Evolutionary conservation across 1,139 yeast species (phyloP).

Genomic region (Protomyces gravidus): DNA sequence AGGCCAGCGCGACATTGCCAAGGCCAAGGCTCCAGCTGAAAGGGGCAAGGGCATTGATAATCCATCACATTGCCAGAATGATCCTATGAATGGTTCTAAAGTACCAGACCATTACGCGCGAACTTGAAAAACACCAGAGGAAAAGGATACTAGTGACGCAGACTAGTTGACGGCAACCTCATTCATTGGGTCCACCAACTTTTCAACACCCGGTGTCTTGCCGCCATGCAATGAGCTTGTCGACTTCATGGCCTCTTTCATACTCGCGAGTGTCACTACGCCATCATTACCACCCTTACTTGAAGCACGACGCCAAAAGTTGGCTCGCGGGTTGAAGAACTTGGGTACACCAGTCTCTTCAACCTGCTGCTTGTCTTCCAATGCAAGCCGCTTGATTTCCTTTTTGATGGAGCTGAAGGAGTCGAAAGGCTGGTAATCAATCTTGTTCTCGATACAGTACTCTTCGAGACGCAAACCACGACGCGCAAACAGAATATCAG

Average conservation of each 20-base stretch:
- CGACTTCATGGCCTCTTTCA: conserved; percentile 28
- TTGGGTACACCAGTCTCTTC: conserved; percentile 25
- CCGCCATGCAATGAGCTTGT: conserved; percentile 18
- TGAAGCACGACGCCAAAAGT: conserved; percentile 28
- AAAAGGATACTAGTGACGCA: too few relatives aligned
- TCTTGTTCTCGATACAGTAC: conserved; percentile 44
- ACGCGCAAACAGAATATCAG: conserved; percentile 47
- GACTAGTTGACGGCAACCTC: conserved; percentile 2
- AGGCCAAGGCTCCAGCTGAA: too few relatives aligned
- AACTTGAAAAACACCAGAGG: too few relatives aligned
- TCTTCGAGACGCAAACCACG: conserved; percentile 45
- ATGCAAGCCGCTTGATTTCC: conserved; percentile 36
- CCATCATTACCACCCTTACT: conserved; percentile 25
- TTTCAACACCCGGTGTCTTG: conserved; percentile 15
- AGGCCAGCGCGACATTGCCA: too few relatives aligned
- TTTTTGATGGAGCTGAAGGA: conserved; percentile 44
- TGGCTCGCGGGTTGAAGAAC: conserved; percentile 27
- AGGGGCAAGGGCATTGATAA: too few relatives aligned
- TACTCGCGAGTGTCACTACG: conserved; percentile 19
- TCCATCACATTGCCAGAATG: too few relatives aligned
- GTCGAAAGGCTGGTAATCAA: conserved; percentile 46
- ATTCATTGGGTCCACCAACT: conserved; percentile 21
- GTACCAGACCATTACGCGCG: too few relatives aligned
- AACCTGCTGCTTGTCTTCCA: conserved; percentile 17
- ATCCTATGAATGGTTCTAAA: too few relatives aligned